Evolutionary conservation across 2,329 filamentous ascomycete species (phyloP), one percentile per base, ranked within the genome.

Genomic region (Fusarium pseudocircinatum): DNA sequence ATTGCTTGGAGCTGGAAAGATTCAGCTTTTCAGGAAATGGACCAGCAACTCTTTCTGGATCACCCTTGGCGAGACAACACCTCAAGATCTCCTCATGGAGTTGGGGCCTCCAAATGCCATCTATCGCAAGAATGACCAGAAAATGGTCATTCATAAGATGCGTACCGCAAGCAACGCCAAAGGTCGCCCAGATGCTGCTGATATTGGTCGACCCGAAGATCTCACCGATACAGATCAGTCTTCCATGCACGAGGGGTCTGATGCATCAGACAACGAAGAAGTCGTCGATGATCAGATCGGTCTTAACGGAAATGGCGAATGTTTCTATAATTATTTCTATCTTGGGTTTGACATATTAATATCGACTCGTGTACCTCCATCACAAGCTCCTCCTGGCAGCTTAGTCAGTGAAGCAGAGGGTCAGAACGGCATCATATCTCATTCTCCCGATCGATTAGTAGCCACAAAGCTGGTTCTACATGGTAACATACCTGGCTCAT

Each of bases 291-390:
- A 91, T 36, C 88, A 89, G 36, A 79, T 84, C 7, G 84, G 85
- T 3, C 84, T 85, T 72, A 84, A 86, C 80, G 75, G 91, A 7
- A 89, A 91, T 3, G 88, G 90, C 8, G 94, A 97, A 79, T 95
- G 92, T 73, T 99, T 98, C 81, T 98, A 96, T 83, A 98, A 98
- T 81, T 99, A 99, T 81, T 99, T 98, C 80, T 93, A 96, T 74
- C 92, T 97, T 70, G 96, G 96, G 4, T 97, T 99, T 79, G 96
- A 99, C 81, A 89, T 98, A 15, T 87, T 98, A 10, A 89, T 99
- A n/a, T 97, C 96, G 2, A 90, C 91, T 36, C 92, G 94, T 1
- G 90, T 89, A 0, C 80, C 87, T 10, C 86, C 92, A 8, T 93
- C 92, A 1, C 89, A 89, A 28, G 85, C 85, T 12, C 91, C 93